Evolutionary conservation across 2,329 filamentous ascomycete genomes (phyloP).

Genomic region (Aspergillus fumigatus): DNA sequence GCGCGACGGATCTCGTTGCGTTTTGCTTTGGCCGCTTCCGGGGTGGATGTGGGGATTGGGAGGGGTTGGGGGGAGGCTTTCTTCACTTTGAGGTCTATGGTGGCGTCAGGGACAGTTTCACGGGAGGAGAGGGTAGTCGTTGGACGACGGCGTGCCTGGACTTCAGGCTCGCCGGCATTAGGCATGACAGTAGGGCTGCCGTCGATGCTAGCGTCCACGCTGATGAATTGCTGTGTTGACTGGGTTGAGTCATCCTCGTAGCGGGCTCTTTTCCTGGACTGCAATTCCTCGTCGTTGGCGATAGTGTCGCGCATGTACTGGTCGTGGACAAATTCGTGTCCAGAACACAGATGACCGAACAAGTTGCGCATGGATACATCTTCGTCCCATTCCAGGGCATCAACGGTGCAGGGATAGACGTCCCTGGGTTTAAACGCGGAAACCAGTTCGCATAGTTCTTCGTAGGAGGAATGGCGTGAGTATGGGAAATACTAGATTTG

Average conservation of each 20-base stretch:
- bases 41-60: conserved; percentile 1
- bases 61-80: conserved; percentile 2
- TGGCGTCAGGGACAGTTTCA: conserved; percentile 5
- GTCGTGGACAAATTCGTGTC: conserved; percentile 61
- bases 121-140: not conserved
- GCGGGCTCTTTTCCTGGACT: conserved; percentile 15
- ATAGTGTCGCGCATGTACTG: conserved; percentile 48
- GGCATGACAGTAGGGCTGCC: not conserved
- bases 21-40: conserved; percentile 11
- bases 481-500: conserved; percentile 65
- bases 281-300: conserved; percentile 15
- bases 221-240: conserved; percentile 19
- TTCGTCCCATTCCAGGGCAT: conserved; percentile 59
- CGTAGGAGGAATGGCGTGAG: conserved; percentile 82
- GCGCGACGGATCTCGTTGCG: conserved; percentile 23
- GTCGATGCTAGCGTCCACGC: conserved; percentile 5
- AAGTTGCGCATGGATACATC: conserved; percentile 60
- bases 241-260: conserved; percentile 15
- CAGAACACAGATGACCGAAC: conserved; percentile 67
- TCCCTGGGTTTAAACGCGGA: conserved; percentile 66
- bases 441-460: conserved; percentile 70
- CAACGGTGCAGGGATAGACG: conserved; percentile 76
- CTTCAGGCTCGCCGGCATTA: too few species aligned
- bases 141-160: too few species aligned
- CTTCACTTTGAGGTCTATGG: not conserved